A percentile compares a stretch with the other conserved stretches of the same genome.
These are phyloP conservation scores for Lachnellula suecica DNA, from an alignment of 2,329 filamentous ascomycete genomes.

Conservation along the genomic window DNA sequence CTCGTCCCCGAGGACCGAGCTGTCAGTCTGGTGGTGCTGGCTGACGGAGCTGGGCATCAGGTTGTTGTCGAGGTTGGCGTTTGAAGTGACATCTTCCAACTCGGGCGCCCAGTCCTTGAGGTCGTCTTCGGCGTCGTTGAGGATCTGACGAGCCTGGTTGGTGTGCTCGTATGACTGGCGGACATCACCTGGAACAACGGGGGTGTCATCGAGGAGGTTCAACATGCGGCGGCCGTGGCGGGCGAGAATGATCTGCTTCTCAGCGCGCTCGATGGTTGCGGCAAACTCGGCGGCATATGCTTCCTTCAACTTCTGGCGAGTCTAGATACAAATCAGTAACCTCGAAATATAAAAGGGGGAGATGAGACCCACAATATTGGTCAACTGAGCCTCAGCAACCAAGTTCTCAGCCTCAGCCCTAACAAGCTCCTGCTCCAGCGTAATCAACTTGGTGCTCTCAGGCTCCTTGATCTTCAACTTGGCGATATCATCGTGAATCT, in stretches of 20 bases:
- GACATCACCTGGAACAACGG: slow-evolving; percentile 82
- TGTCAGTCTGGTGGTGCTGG: slow-evolving; percentile 11
- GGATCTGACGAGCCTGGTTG: slow-evolving; percentile 73
- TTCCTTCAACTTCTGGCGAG: slow-evolving; percentile 93
- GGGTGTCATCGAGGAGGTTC: slow-evolving; percentile 83
- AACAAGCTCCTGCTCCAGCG: slow-evolving; percentile 93
- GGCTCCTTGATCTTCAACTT: slow-evolving; percentile 92
- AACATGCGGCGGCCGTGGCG: slow-evolving; percentile 85
- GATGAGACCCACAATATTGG: slow-evolving; percentile 74
- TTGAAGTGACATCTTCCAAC: slow-evolving; percentile 27
- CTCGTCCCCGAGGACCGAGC: slow-evolving; percentile 18
- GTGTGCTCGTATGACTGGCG: slow-evolving; percentile 66
- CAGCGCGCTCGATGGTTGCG: slow-evolving; percentile 90
- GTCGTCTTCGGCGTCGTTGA: slow-evolving; percentile 91
- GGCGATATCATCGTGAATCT: slow-evolving; percentile 90
- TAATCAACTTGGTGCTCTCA: slow-evolving; percentile 74
- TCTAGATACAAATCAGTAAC: slow-evolving; percentile 48
- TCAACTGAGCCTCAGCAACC: slow-evolving; percentile 94
- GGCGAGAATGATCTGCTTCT: slow-evolving; percentile 94
- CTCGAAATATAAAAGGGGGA: background rate
- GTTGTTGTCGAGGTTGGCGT: slow-evolving; percentile 17
- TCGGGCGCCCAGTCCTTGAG: slow-evolving; percentile 68
- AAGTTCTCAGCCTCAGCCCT: slow-evolving; percentile 93
- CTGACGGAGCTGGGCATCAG: slow-evolving; percentile 15
- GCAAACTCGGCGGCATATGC: slow-evolving; percentile 87